Conservation (phyloP, 225 moss, liverwort and hornwort genomes). For the Thuidium tamariscinum region DNA sequence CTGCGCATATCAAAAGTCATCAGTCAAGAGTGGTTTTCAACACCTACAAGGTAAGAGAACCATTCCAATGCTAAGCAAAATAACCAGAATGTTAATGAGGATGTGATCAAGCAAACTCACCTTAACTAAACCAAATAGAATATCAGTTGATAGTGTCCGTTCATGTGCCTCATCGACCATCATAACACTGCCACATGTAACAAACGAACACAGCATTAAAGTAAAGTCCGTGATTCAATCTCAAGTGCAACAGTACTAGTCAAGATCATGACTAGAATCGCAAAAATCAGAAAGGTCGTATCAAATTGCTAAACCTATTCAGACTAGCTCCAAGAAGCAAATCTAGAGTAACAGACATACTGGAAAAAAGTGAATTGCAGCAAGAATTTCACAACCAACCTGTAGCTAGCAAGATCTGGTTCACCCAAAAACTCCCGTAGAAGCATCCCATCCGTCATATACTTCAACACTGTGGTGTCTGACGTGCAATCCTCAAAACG, state of each 20-base stretch:
- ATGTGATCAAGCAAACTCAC: slow-evolving; percentile 10
- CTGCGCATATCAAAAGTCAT: slow-evolving; percentile 42
- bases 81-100: not conserved
- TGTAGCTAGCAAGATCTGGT: slow-evolving; percentile 93
- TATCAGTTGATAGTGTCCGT: slow-evolving; percentile 88
- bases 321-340: not conserved
- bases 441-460: slow-evolving; percentile 98
- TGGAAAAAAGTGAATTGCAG: not conserved
- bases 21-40: not conserved
- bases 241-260: not conserved
- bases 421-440: slow-evolving; percentile 91
- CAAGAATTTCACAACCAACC: slow-evolving; percentile 10
- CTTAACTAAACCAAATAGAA: slow-evolving; percentile 87
- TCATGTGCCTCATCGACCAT: slow-evolving; percentile 99
- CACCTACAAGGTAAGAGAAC: not conserved
- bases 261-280: not conserved
- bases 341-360: not conserved
- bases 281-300: not conserved
- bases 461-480: slow-evolving; percentile 80
- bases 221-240: not conserved
- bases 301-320: not conserved
- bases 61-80: not conserved
- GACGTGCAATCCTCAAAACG: slow-evolving; percentile 98
- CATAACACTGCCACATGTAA: slow-evolving; percentile 61
- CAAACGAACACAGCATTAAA: not conserved